Evolutionary conservation across 257 asterid genomes (phyloP), one percentile per base, ranked within the genome.

Genomic region (Solanum piurae): DNA sequence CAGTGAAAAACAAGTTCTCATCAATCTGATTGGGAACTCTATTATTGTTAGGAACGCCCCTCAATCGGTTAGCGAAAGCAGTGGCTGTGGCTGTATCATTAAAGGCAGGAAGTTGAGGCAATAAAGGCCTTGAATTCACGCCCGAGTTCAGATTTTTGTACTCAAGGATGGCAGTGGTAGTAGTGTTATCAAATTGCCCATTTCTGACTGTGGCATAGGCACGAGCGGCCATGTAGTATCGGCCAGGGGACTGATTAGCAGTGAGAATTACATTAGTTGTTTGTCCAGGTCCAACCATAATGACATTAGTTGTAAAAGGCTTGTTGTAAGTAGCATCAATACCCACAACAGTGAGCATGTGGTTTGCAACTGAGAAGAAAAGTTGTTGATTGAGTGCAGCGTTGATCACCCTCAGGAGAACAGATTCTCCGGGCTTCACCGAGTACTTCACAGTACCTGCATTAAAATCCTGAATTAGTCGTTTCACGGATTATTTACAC

Each of bases 281-380:
- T 69, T 94, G 98, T 1, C 98, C 98, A 4, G 98, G 98, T 46
- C 96, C 98, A 71, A 93, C 77, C 98, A 94, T 93, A 89, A 94
- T 89, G 58, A 91, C 90, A 12, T 84, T 88, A 33, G 96, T 91
- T 11, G 92, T 18, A 88, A 93, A 92, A 87, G 95, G 96, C 91
- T 92, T 93, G 90, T 76, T 80, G 60, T 92, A 92, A 84, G 91
- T 83, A 74, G 94, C 94, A 87, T 94, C 98, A 40, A 92, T 86
- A 38, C 92, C 96, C 60, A 94, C 94, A 12, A 94, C 96, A 4
- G 94, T 93, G 6, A 94, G 93, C 60, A 71, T 73, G 91, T 94
- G 98, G 93, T 92, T 90, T 75, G 98, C 93, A 2, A 93, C 94
- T 1, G 93, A 38, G 88, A 94, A 93, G 80, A 94, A 92, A 84